A percentile compares a stretch with the other conserved stretches of the same genome.
These are phyloP conservation scores for Strobilomyces echinocephalus DNA, from an alignment of 768 basidiomycete species.

Conservation along the genomic window DNA sequence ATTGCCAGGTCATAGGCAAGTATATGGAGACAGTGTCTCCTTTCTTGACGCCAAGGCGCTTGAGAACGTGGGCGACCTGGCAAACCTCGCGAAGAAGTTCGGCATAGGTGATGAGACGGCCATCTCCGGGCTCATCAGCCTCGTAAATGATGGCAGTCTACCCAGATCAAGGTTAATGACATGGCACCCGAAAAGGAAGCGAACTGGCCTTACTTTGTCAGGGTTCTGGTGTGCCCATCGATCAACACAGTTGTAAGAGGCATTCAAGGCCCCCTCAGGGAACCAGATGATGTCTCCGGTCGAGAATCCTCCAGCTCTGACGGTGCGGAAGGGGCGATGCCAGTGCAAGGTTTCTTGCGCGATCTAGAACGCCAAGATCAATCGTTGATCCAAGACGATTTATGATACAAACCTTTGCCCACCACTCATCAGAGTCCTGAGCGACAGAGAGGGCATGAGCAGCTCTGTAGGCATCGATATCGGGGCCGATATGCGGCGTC, in stretches of 20 bases:
- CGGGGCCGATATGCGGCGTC: slow-evolving; percentile 74
- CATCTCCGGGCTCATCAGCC: slow-evolving; percentile 87
- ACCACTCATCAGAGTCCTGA: slow-evolving; percentile 77
- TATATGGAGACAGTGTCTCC: slow-evolving; percentile 94
- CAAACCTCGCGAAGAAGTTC: slow-evolving; percentile 90
- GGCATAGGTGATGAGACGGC: slow-evolving; percentile 69
- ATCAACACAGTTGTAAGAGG: slow-evolving; percentile 96
- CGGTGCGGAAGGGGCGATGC: slow-evolving; percentile 86
- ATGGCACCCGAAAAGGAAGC: not conserved
- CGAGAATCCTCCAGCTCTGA: slow-evolving; percentile 76
- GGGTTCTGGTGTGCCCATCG: slow-evolving; percentile 92
- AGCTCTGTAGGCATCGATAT: slow-evolving; percentile 65
- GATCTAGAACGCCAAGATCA: slow-evolving; percentile 33
- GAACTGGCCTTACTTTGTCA: slow-evolving; percentile 49
- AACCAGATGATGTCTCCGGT: slow-evolving; percentile 93
- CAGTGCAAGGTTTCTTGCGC: slow-evolving; percentile 78
- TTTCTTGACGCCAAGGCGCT: slow-evolving; percentile 84
- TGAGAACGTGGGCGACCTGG: slow-evolving; percentile 87
- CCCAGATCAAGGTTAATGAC: not conserved
- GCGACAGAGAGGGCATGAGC: slow-evolving; percentile 73
- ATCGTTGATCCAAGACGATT: not conserved
- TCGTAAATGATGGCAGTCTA: slow-evolving; percentile 97
- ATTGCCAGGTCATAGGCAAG: slow-evolving; percentile 93
- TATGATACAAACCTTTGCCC: slow-evolving; percentile 60
- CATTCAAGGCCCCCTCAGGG: slow-evolving; percentile 90